A percentile compares a stretch with the other conserved stretches of the same genome.
phyloP scores from a whole-genome alignment of 768 basidiomycete species.

The Boletus reticulatus region DNA sequence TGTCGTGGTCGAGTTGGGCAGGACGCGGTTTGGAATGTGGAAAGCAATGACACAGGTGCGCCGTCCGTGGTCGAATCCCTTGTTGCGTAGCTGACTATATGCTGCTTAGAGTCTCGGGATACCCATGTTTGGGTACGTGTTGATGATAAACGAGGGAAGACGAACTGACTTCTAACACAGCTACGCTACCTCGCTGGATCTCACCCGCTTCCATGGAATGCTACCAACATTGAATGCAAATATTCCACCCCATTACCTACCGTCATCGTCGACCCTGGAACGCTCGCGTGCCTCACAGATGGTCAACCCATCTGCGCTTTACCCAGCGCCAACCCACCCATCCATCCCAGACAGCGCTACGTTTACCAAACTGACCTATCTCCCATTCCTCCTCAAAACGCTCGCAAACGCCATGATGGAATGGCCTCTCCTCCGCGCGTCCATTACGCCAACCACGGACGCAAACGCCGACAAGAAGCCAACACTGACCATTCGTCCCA shows the following conservation, averaged over 20 bases:
- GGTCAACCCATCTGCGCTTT: conserved; percentile 40
- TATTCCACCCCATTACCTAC: conserved; percentile 60
- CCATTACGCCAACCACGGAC: conserved; percentile 50
- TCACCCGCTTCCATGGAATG: conserved; percentile 64
- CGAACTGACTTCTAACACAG: conserved; percentile 31
- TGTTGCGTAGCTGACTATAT: not conserved
- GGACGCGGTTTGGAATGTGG: conserved; percentile 85
- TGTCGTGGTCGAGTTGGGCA: conserved; percentile 64
- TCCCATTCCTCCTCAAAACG: conserved; percentile 82
- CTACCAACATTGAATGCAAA: conserved; percentile 64
- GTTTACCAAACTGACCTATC: conserved; percentile 70
- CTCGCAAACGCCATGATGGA: conserved; percentile 77
- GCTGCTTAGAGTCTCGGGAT: conserved; percentile 69
- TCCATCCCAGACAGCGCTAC: conserved; percentile 50
- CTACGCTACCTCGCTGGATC: conserved; percentile 73
- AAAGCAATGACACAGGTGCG: conserved; percentile 82
- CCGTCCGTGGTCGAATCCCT: not conserved
- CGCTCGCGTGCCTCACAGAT: conserved; percentile 18
- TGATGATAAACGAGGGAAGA: not conserved
- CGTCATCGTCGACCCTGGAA: conserved; percentile 37
- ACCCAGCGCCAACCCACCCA: conserved; percentile 39
- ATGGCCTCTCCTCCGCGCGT: conserved; percentile 82
- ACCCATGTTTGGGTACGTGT: conserved; percentile 74
- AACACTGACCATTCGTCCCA: conserved; percentile 67
- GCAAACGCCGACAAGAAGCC: conserved; percentile 43